Conservation (phyloP, 148 eudicot genomes). For the Amaranthus palmeri region DNA sequence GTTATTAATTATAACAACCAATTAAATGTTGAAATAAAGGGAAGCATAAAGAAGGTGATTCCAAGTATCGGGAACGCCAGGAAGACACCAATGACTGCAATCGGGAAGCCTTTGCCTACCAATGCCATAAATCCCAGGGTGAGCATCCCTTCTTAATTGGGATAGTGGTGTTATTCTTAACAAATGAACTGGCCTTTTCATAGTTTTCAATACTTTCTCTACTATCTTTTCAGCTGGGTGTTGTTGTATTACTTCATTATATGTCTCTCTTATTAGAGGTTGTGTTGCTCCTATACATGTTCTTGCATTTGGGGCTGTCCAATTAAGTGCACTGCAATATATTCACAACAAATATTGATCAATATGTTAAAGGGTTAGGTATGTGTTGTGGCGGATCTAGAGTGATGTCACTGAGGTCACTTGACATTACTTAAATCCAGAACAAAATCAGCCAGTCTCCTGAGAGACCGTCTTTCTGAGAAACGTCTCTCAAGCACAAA, state of each 20-base stretch:
- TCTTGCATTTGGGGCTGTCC: constrained; percentile 28
- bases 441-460: too few species aligned
- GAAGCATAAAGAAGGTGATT: constrained; percentile 45
- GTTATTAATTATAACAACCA: too few species aligned
- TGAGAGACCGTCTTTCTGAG: too few species aligned
- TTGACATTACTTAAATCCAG: too few species aligned
- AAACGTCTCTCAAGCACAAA: too few species aligned
- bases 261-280: constrained; percentile 26
- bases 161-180: constrained; percentile 41
- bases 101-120: constrained; percentile 35
- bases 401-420: too few species aligned
- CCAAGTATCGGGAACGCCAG: constrained; percentile 68
- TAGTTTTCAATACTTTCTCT: constrained; percentile 31
- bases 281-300: constrained; percentile 32
- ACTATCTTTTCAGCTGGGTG: constrained; percentile 32
- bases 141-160: constrained; percentile 49
- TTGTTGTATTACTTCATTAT: constrained; percentile 11
- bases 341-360: neutral
- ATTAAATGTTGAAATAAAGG: constrained; percentile 6
- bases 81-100: constrained; percentile 71
- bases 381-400: too few species aligned
- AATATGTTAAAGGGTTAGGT: neutral
- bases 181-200: constrained; percentile 32
- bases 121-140: constrained; percentile 38
- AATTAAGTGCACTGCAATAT: constrained; percentile 18